Percentiles rank a stretch among this genome's conserved stretches.
phyloP scores from a whole-genome alignment of 2,329 filamentous ascomycete species.

The Metarhizium sp. region DNA sequence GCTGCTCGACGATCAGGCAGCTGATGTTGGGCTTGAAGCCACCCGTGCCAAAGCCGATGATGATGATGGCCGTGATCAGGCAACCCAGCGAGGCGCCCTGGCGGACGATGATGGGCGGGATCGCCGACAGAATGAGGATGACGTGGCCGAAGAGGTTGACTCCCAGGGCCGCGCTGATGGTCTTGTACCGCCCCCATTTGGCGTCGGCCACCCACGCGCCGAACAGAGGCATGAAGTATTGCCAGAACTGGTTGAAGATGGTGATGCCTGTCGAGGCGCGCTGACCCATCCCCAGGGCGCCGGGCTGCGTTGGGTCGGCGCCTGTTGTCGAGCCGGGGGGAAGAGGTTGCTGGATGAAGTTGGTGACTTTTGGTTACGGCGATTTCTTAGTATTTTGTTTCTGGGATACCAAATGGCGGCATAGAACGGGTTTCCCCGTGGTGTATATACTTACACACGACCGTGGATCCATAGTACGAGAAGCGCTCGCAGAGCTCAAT shows the following conservation, averaged over 20 bases:
- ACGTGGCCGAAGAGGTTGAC: constrained; percentile 58
- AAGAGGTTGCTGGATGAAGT: constrained; percentile 50
- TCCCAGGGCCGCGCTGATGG: constrained; percentile 58
- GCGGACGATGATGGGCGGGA: constrained; percentile 52
- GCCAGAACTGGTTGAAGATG: constrained; percentile 52
- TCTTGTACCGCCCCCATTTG: constrained; percentile 63
- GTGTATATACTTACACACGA: constrained; percentile 37
- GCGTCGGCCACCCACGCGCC: constrained; percentile 57
- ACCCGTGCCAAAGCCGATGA: constrained; percentile 55
- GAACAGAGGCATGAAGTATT: constrained; percentile 48
- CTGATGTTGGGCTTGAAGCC: constrained; percentile 78
- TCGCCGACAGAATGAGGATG: constrained; percentile 55
- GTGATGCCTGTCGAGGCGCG: constrained; percentile 36
- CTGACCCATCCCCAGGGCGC: constrained; percentile 49
- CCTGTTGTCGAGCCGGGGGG: constrained; percentile 46
- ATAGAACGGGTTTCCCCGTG: too few relatives aligned
- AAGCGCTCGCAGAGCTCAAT: constrained; percentile 70
- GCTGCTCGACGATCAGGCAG: constrained; percentile 62
- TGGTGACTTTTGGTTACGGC: constrained; percentile 30
- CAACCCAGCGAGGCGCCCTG: constrained; percentile 49
- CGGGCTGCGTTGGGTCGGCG: constrained; percentile 28
- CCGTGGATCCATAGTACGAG: constrained; percentile 65
- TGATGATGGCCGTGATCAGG: constrained; percentile 56
- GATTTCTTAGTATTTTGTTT: too few relatives aligned
- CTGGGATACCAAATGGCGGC: too few relatives aligned